Evolutionary conservation across 306 rosid species (phyloP), one percentile per base, ranked within the genome.

Genomic region (Gleditsia sinensis): DNA sequence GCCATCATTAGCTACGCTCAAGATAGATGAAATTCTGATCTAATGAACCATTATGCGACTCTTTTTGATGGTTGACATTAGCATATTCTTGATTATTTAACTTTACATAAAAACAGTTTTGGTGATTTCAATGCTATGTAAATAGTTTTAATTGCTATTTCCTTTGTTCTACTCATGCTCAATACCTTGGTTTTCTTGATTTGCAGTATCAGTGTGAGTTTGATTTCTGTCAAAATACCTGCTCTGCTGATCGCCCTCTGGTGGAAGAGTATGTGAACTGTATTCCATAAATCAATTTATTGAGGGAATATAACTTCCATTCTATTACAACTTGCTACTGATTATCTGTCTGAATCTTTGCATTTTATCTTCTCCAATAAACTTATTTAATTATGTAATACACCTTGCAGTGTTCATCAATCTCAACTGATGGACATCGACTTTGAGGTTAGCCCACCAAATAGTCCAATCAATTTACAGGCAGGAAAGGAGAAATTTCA

Each of bases 131-230:
- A 45, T 36, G 9, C 39, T 21, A 56, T 63, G 65, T 25, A 70
- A 37, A 21, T 46, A 54, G 25, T 64, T 56, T 20, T 27, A 17
- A n/a, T 28, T 67, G 20, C 43, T 67, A 21, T 78, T 14, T 65
- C 45, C 40, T 69, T 50, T 9, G 67, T 46, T 77, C 48, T 27
- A 21, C 60, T 55, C 48, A 45, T 59, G 27, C 64, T 60, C 13
- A 62, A 57, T 37, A 63, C 75, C 67, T 64, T 46, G 20, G 49
- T 9, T 63, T 53, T 54, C 79, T 33, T 72, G 42, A 77, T 74
- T 30, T 78, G 81, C 92, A 89, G 93, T 67, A 78, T 72, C 80
- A 46, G 79, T 82, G 42, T 74, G 87, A 85, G 56, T 74, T 84
- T 81, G 82, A 78, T 76, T 51, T 71, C 16, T 40, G 81, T 34